Conservation (phyloP, 2,329 filamentous ascomycete genomes). For the Trichoderma cornu-damae region DNA sequence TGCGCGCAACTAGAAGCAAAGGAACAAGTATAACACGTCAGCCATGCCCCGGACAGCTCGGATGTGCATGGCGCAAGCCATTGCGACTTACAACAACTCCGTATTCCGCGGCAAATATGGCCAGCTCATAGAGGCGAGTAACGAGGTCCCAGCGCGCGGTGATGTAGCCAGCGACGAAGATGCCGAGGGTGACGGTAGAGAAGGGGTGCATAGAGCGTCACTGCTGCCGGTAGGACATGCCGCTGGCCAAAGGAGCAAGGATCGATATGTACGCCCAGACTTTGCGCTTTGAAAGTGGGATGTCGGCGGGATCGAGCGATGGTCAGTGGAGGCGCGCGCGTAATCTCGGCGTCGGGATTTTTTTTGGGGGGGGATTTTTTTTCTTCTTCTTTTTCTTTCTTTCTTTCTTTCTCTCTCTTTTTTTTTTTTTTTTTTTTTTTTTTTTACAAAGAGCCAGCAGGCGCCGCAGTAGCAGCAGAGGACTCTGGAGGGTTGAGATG, state of each 20-base stretch:
- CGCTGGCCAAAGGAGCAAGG: slow-evolving; percentile 23
- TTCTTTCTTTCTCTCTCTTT: too few species aligned
- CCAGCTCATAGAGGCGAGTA: slow-evolving; percentile 92
- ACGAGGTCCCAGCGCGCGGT: slow-evolving; percentile 99
- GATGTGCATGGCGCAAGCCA: neutral
- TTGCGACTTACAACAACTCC: slow-evolving; percentile 73
- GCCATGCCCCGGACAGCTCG: neutral
- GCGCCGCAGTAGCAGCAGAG: neutral
- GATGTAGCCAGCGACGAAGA: slow-evolving; percentile 99
- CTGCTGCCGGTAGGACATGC: slow-evolving; percentile 41
- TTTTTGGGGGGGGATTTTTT: too few species aligned
- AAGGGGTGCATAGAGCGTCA: slow-evolving; percentile 88
- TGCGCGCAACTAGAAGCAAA: slow-evolving; percentile 62
- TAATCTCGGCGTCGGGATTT: neutral
- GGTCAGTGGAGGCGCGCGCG: slow-evolving; percentile 2
- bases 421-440: too few species aligned
- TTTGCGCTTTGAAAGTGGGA: slow-evolving; percentile 2
- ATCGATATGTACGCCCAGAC: neutral
- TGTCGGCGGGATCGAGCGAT: neutral
- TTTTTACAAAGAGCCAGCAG: neutral
- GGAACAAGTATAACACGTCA: neutral
- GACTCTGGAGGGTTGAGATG: neutral
- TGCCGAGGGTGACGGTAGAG: slow-evolving; percentile 89
- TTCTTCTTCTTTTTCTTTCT: too few species aligned
- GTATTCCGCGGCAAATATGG: slow-evolving; percentile 97